These are phyloP conservation scores for Trichoderma asperellum DNA, from an alignment of 2,329 filamentous ascomycete genomes.

Conservation along the genomic window DNA sequence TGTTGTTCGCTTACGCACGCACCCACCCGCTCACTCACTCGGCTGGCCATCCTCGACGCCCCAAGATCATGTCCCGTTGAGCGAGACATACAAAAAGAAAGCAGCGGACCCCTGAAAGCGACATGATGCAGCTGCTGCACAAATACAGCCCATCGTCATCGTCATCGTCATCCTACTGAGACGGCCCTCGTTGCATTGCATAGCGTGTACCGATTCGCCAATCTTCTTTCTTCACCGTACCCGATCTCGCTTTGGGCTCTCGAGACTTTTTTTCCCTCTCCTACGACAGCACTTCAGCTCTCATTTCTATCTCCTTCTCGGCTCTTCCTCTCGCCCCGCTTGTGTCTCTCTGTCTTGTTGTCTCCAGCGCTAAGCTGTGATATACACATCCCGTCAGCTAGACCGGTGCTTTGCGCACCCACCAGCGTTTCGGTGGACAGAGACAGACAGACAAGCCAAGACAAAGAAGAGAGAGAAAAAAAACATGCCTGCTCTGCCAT, in stretches of 20 bases:
- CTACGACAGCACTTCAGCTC: background rate
- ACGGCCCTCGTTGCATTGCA: constrained; percentile 17
- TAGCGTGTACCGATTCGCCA: constrained; percentile 18
- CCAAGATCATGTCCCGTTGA: background rate
- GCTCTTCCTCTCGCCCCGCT: background rate
- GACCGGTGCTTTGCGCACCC: background rate
- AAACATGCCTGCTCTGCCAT: constrained; percentile 27
- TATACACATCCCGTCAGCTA: background rate
- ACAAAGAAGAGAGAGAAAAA: background rate
- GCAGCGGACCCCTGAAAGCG: constrained; percentile 6
- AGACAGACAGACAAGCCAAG: background rate
- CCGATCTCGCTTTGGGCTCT: constrained; percentile 7
- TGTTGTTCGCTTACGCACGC: background rate
- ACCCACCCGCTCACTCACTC: background rate
- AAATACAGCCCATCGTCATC: background rate
- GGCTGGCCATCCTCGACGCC: background rate
- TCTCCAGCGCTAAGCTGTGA: background rate
- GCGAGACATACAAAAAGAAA: background rate
- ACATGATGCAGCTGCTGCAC: constrained; percentile 16
- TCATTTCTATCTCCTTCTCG: background rate
- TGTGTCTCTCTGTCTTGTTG: background rate
- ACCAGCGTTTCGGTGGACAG: background rate
- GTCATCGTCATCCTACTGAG: constrained; percentile 21
- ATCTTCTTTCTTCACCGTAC: constrained; percentile 11
- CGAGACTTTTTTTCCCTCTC: background rate